These are phyloP conservation scores for Pyrrhoderma noxium DNA, from an alignment of 1,284 basidiomycete genomes.

Conservation along the genomic window DNA sequence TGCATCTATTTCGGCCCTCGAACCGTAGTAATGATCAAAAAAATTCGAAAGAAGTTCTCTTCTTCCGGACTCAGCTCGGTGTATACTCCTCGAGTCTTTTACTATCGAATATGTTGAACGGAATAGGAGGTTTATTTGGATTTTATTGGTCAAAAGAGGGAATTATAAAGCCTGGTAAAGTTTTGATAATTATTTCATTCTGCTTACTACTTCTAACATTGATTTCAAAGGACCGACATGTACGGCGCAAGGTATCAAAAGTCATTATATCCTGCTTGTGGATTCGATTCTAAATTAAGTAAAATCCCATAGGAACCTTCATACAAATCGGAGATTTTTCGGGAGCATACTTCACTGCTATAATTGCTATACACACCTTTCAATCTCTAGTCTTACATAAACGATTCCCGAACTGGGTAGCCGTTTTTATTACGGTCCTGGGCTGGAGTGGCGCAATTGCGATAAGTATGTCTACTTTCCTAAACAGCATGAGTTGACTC, in stretches of 20 bases:
- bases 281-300: constrained; percentile 19
- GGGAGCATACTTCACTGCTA: constrained; percentile 55
- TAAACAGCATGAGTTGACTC: constrained; percentile 1
- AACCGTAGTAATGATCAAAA: too few relatives aligned
- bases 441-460: constrained; percentile 48
- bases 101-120: constrained; percentile 47
- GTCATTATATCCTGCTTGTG: not conserved
- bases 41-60: constrained; percentile 40
- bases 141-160: constrained; percentile 35
- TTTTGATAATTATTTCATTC: not conserved
- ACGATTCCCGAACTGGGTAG: constrained; percentile 43
- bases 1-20: too few relatives aligned
- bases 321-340: constrained; percentile 57
- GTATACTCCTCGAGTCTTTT: constrained; percentile 58
- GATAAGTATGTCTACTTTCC: constrained; percentile 34
- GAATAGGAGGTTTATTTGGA: constrained; percentile 45
- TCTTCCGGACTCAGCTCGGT: constrained; percentile 65
- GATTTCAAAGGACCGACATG: constrained; percentile 32
- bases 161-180: constrained; percentile 44
- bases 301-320: constrained; percentile 35
- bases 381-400: constrained; percentile 51
- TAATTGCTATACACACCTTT: constrained; percentile 64
- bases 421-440: constrained; percentile 33
- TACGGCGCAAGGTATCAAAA: constrained; percentile 45
- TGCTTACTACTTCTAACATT: not conserved